These are phyloP conservation scores for Irpex sp. DNA, from an alignment of 1,284 basidiomycete genomes.

Conservation along the genomic window DNA sequence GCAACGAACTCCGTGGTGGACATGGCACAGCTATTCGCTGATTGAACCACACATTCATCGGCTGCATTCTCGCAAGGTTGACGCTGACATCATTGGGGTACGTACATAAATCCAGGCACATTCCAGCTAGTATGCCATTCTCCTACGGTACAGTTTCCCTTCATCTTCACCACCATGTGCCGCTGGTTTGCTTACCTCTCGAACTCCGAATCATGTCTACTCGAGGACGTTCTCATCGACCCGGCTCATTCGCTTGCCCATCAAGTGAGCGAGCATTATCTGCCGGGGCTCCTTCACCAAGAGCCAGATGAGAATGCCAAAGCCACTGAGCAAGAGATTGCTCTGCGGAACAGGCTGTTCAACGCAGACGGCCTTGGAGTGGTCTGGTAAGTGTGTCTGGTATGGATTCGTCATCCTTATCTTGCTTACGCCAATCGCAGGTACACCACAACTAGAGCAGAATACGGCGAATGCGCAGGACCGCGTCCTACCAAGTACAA, in stretches of 20 bases:
- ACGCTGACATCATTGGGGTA: no score
- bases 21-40: no score
- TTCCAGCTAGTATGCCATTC: no score
- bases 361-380: slow-evolving; percentile 31
- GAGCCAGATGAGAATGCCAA: slow-evolving; percentile 20
- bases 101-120: no score
- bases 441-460: slow-evolving; percentile 24
- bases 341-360: slow-evolving; percentile 26
- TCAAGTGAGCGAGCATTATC: slow-evolving; percentile 34
- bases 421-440: slow-evolving; percentile 9
- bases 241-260: slow-evolving; percentile 32
- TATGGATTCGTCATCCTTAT: neutral
- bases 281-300: slow-evolving; percentile 28
- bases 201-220: slow-evolving; percentile 29
- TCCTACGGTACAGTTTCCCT: neutral
- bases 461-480: slow-evolving; percentile 27
- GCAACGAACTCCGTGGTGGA: no score
- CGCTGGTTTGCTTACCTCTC: slow-evolving; percentile 37
- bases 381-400: slow-evolving; percentile 18
- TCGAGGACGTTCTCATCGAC: slow-evolving; percentile 34
- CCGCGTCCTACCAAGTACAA: slow-evolving; percentile 32
- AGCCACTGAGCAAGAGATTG: slow-evolving; percentile 22
- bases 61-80: no score
- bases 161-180: slow-evolving; percentile 21
- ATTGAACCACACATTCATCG: no score